Base-by-base conservation (phyloP, 1,284 basidiomycete genomes). In the Pseudomicrostroma phylloplanum region DNA sequence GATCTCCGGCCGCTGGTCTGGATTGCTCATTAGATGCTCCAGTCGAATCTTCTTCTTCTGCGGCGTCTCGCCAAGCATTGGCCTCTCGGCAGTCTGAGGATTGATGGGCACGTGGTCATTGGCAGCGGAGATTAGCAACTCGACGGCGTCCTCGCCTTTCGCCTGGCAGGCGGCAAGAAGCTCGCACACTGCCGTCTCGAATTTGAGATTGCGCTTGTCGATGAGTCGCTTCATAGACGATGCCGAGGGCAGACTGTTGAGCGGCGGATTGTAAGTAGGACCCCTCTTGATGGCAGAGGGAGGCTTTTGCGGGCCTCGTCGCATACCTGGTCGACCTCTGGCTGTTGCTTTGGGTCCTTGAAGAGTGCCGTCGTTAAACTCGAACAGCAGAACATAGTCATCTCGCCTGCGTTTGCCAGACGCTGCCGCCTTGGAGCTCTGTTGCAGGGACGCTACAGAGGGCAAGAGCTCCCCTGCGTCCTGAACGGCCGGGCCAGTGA, bases 281-380 rank as follows among this genome's bases (percentile, higher is more conserved):
- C 43, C 43, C 6, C 17, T 21, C 43, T 48, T 48, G 30, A 36
- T 36, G 30, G 30, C 30, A 9, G 30, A 36, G 30, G 30, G 30
- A 3, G 3, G 3, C 21, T 48, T 48, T 6, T 21, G 15, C 17
- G 43, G 43, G 0, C 67, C 72, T 39, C 64, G 39, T 2, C 68
- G 59, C 63, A 69, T 65, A 4, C 69, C 71, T 7, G 67, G 57
- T 15, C 70, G 61, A 26, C 78, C 69, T 4, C 79, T 69, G n/a
- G 75, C 76, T 0, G 78, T 79, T 0, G 77, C 77, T 54, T 79
- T 79, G 23, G 79, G 74, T 15, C 72, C 72, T 9, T 65, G 64
- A n/a, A 81, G 68, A 13, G 80, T 79, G 1, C 80, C 80, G 55
- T 81, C 81, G 55, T 81, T 79, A 71, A 81, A 81, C 43, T 78